Conservation (phyloP, 1,284 basidiomycete species). For the Rhodotorula sp. region DNA sequence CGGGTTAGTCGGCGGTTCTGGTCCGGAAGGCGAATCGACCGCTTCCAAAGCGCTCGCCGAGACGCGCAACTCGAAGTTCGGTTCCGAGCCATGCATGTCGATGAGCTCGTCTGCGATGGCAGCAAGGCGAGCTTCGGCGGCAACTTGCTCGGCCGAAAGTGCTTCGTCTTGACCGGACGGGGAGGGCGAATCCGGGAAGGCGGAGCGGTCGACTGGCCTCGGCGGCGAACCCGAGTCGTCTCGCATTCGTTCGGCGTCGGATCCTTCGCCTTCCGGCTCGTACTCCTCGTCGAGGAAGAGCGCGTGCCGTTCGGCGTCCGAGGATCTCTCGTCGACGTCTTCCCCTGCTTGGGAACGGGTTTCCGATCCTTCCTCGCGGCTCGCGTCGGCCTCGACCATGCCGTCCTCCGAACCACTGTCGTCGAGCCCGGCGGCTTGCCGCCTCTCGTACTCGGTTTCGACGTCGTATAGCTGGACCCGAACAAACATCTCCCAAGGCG, state of each 20-base stretch:
- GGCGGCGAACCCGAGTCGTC: too few relatives aligned
- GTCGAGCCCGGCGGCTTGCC: too few relatives aligned
- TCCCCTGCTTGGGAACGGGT: neutral
- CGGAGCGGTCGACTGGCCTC: too few relatives aligned
- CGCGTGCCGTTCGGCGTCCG: slow-evolving; percentile 1
- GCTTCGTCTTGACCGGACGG: neutral
- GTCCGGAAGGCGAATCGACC: neutral
- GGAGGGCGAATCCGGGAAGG: too few relatives aligned
- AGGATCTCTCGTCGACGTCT: neutral
- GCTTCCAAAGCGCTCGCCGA: neutral
- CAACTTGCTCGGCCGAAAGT: neutral
- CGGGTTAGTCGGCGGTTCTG: too few relatives aligned
- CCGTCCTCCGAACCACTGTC: neutral
- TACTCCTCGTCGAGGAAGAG: slow-evolving; percentile 6
- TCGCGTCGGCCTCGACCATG: neutral
- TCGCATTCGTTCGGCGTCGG: too few relatives aligned
- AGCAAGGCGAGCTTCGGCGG: neutral
- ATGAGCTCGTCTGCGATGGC: neutral
- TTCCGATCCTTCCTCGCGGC: neutral
- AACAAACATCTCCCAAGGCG: neutral
- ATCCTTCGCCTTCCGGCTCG: neutral
- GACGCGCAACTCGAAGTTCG: neutral
- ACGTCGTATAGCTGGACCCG: neutral
- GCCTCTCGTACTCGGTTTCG: neutral
- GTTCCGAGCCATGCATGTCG: neutral